Evolutionary conservation across 202 grass and related monocot species (phyloP), one percentile per base, ranked within the genome.

Genomic region (Carex sylvatica): DNA sequence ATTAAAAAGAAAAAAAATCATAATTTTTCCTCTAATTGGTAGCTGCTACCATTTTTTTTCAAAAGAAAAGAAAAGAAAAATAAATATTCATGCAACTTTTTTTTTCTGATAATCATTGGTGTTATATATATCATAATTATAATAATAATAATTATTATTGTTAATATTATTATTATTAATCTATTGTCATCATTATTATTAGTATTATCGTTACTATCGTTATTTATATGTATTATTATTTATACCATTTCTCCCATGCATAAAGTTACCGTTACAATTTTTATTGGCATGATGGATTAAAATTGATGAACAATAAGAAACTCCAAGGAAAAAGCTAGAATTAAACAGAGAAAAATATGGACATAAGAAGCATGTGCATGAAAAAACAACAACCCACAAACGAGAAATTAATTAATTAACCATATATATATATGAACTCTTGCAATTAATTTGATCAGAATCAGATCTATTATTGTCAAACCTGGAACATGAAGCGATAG

Each of bases 401-500:
- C 33, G 4, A 68, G 30, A 15, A 0, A 35, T 28, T 28, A 35
- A 31, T 31, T 31, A 16, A 40, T 38, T n/a, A 68, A 68, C 65
- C 6, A 11, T n/a, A 6, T n/a, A 68, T n/a, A 28, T 28, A 28
- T 28, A 28, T 28, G 28, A 28, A 14, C 14, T 42, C 18, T 70
- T 71, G 68, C n/a, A 71, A 49, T 24, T 22, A 6, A 64, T 42
- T 42, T 2, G 58, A 38, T 38, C 36, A 53, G 11, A 55, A 80
- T 14, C 1, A 69, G 0, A 44, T 38, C 13, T 1, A 40, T 5
- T 70, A n/a, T 18, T 2, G 7, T 49, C 18, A 15, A 15, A 97
- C 94, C 91, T 85, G 89, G 80, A 3, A 97, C 76, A 49, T 87
- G 80, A 74, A 91, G 73, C 31, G 89, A 19, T 85, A 90, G 65